Base-by-base conservation (phyloP, 2,329 filamentous ascomycete genomes). In the Dendryphion nanum region DNA sequence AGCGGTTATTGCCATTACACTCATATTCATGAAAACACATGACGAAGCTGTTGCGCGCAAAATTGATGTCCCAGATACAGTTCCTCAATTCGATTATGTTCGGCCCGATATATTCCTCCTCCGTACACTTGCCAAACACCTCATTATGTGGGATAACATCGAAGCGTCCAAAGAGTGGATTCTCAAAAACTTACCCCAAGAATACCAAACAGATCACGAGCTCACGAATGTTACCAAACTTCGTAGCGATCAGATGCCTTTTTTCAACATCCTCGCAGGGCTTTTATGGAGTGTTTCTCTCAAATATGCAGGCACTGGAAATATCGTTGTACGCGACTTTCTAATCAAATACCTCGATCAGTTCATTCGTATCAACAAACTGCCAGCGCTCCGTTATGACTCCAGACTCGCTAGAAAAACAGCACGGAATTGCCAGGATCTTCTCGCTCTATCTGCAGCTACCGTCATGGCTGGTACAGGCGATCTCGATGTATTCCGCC, bases 21-120 rank as follows among this genome's bases (percentile, higher is more conserved):
- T 98, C 37, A 91, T 98, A 20, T 98, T 91, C 64, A 93, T 98
- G 88, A 97, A 97, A 67, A 93, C 91, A 0, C 88, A 94, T 47
- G 88, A 98, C 59, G 77, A 81, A 42, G 82, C 86, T 13, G 79
- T 98, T 15, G 93, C 93, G 3, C 81, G 84, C 39, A 97, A 96
- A 70, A 84, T 98, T 36, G 89, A 97, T 61, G 83, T 97, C 0
- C 94, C 94, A 1, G 86, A 95, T 48, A 94, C 93, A 0, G 71
- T 86, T 18, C 76, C 93, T 21, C 90, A 97, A 51, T 97, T 95
- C 61, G 93, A 97, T 61, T 96, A 97, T 59, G 85, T 97, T 14
- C 82, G 93, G 2, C 93, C 93, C 0, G 93, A 98, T 59, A 83
- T 96, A 29, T 85, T 98, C 47, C 79, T 98, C 5, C 75, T 98